Evolutionary conservation across 768 basidiomycete genomes (phyloP).

Genomic region (Lentinula boryana): DNA sequence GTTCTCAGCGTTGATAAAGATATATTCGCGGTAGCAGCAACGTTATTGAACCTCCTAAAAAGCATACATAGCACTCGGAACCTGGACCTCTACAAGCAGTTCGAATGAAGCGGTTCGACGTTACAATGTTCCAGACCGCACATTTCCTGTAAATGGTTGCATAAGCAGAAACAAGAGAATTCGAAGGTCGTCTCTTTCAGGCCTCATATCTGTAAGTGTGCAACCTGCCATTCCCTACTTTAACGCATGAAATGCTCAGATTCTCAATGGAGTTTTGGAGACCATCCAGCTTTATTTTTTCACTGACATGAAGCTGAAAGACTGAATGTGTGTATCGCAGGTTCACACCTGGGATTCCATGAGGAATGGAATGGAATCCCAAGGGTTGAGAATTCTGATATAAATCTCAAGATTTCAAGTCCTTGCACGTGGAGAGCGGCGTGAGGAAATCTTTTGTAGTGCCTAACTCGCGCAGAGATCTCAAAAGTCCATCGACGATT

Average conservation of each 20-base stretch:
- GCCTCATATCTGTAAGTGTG: too few relatives aligned
- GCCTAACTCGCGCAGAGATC: constrained; percentile 2
- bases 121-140: not conserved
- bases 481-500: constrained; percentile 1
- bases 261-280: too few relatives aligned
- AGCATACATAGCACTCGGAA: not conserved
- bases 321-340: not conserved
- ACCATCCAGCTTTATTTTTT: too few relatives aligned
- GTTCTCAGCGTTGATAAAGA: not conserved
- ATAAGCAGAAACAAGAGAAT: not conserved
- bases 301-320: too few relatives aligned
- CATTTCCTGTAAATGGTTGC: not conserved
- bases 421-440: constrained; percentile 3
- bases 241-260: too few relatives aligned
- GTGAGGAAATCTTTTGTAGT: not conserved
- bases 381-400: not conserved
- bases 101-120: not conserved
- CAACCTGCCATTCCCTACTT: too few relatives aligned
- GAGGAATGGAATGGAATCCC: not conserved
- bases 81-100: not conserved
- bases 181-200: too few relatives aligned
- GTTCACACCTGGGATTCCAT: not conserved
- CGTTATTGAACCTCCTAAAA: not conserved
- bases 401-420: not conserved
- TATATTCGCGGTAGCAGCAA: not conserved